Conservation (phyloP, 768 basidiomycete genomes). For the Mycena indigotica region DNA sequence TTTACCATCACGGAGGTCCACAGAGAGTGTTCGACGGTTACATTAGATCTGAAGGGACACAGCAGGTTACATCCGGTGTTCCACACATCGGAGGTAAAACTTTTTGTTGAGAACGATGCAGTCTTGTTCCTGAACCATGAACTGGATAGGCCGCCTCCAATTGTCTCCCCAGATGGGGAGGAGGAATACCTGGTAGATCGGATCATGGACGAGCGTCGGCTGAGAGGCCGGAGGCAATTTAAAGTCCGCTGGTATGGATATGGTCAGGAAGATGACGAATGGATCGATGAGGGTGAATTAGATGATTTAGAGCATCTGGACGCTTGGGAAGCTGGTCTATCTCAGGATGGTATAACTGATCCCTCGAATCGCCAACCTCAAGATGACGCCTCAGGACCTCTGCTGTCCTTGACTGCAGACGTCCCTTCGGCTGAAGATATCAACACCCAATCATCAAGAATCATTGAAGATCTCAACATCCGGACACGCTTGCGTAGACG, state of each 20-base stretch:
- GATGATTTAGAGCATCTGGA: background rate
- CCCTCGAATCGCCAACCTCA: too few relatives aligned
- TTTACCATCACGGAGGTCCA: constrained; percentile 24
- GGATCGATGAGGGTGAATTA: background rate
- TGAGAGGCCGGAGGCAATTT: background rate
- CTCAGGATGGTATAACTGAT: background rate
- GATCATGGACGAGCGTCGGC: constrained; percentile 29
- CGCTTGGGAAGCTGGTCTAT: background rate
- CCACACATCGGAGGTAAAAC: constrained; percentile 34
- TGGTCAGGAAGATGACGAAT: background rate
- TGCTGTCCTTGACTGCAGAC: too few relatives aligned
- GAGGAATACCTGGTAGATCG: constrained; percentile 29
- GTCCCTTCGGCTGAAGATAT: too few relatives aligned
- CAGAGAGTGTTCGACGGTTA: constrained; percentile 9
- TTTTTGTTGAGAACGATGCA: constrained; percentile 32
- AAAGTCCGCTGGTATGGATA: background rate
- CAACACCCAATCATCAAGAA: background rate
- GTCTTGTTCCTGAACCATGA: constrained; percentile 30
- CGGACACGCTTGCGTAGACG: background rate
- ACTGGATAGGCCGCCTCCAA: constrained; percentile 6
- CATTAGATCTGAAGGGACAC: constrained; percentile 32
- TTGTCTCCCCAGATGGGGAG: constrained; percentile 18
- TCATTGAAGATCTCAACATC: background rate
- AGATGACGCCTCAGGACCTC: too few relatives aligned
- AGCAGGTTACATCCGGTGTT: constrained; percentile 32